phyloP scores from a whole-genome alignment of 73 alveolate genomes.

The Urostyla sp. region DNA sequence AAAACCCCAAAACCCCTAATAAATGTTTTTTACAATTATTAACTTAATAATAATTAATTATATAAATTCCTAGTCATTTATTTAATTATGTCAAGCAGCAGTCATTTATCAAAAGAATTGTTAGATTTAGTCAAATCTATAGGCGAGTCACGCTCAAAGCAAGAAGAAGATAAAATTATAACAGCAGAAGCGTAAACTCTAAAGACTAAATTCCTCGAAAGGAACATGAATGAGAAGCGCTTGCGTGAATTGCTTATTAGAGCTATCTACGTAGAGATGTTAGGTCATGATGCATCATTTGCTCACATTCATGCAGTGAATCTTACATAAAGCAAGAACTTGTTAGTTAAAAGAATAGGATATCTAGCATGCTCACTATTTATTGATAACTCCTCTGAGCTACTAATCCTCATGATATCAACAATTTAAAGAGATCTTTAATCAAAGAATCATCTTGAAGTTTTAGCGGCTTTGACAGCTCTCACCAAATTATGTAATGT shows the following conservation, averaged over 20 bases:
- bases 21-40: no score
- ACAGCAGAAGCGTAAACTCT: conserved; percentile 91
- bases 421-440: conserved; percentile 96
- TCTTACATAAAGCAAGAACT: conserved; percentile 97
- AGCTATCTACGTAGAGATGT: conserved; percentile 99
- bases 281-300: conserved; percentile 99
- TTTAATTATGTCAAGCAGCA: conserved; percentile 87
- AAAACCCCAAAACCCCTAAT: neutral
- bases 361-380: conserved; percentile 95
- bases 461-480: conserved; percentile 90
- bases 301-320: conserved; percentile 99
- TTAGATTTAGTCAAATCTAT: conserved; percentile 98
- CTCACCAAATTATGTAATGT: conserved; percentile 88
- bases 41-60: neutral
- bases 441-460: conserved; percentile 91
- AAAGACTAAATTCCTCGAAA: conserved; percentile 91
- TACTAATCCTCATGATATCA: conserved; percentile 93
- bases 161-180: conserved; percentile 99
- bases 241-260: conserved; percentile 96
- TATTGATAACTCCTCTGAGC: conserved; percentile 86
- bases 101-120: conserved; percentile 96
- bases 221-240: conserved; percentile 93
- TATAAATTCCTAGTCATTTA: conserved; percentile 16
- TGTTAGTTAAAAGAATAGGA: conserved; percentile 94
- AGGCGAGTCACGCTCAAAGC: conserved; percentile 99